These are phyloP conservation scores for Strobilomyces dryophilus DNA, from an alignment of 768 basidiomycete genomes.

Conservation along the genomic window DNA sequence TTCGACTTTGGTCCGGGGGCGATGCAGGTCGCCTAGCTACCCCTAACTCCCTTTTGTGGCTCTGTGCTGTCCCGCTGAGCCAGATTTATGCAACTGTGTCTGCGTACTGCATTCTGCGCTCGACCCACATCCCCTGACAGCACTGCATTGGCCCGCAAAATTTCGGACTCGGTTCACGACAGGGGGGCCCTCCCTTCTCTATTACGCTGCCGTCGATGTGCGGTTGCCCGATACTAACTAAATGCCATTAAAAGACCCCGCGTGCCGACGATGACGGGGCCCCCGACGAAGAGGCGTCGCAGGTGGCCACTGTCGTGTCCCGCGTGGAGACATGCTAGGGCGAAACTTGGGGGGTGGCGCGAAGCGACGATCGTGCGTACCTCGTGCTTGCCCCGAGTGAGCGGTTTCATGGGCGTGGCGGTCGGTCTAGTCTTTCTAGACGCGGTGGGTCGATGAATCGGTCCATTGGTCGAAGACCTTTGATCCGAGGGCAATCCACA, in stretches of 20 bases:
- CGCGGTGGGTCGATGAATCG: too few species aligned
- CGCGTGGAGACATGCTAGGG: not conserved
- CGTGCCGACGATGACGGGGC: not conserved
- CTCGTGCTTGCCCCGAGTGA: too few species aligned
- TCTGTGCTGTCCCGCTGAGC: too few species aligned
- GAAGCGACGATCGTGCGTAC: too few species aligned
- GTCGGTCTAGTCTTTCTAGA: too few species aligned
- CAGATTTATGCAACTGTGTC: not conserved
- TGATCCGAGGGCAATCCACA: constrained; percentile 12
- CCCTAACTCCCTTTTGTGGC: too few species aligned
- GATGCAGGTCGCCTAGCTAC: not conserved
- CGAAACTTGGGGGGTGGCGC: too few species aligned
- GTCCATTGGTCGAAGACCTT: too few species aligned
- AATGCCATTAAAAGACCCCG: too few species aligned
- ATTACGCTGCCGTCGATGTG: not conserved
- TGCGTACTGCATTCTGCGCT: not conserved
- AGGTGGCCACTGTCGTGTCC: not conserved
- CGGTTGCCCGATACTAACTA: too few species aligned
- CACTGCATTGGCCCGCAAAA: not conserved
- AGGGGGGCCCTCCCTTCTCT: too few species aligned
- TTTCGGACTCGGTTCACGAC: not conserved
- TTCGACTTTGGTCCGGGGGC: not conserved
- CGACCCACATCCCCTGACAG: not conserved
- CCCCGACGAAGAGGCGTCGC: not conserved
- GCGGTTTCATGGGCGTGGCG: too few species aligned